Conservation (phyloP, 2,329 filamentous ascomycete species). For the Xylariales sp. region DNA sequence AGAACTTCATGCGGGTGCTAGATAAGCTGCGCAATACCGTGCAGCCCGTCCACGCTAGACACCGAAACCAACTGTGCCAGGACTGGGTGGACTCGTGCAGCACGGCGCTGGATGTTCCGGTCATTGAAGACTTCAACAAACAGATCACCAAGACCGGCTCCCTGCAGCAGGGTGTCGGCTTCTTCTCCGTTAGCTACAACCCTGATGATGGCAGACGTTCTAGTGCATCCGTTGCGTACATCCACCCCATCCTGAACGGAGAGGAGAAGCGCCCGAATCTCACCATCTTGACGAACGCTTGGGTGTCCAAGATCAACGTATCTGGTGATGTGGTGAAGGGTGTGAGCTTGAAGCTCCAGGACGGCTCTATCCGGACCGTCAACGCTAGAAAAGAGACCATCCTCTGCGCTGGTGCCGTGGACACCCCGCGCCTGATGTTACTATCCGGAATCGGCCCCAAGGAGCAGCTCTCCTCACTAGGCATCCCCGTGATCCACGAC, state of each 20-base stretch:
- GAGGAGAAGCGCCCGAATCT: constrained; percentile 80
- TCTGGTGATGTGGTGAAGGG: constrained; percentile 66
- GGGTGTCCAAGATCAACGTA: constrained; percentile 79
- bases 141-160: constrained; percentile 72
- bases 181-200: constrained; percentile 90
- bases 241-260: constrained; percentile 82
- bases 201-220: constrained; percentile 80
- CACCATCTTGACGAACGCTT: constrained; percentile 81
- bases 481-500: constrained; percentile 52
- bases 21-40: constrained; percentile 87
- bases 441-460: constrained; percentile 54
- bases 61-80: constrained; percentile 86
- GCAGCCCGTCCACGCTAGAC: constrained; percentile 78
- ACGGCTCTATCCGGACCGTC: constrained; percentile 50
- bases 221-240: constrained; percentile 86
- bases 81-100: constrained; percentile 86
- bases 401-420: constrained; percentile 74
- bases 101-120: constrained; percentile 71
- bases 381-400: constrained; percentile 71
- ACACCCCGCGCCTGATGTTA: constrained; percentile 67
- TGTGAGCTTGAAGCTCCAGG: constrained; percentile 59
- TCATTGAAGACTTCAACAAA: constrained; percentile 82
- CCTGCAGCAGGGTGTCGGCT: constrained; percentile 74
- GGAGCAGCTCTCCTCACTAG: constrained; percentile 46
- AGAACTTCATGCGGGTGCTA: constrained; percentile 74